Evolutionary conservation across 2,329 filamentous ascomycete genomes (phyloP).

Genomic region (Colletotrichum sp.): DNA sequence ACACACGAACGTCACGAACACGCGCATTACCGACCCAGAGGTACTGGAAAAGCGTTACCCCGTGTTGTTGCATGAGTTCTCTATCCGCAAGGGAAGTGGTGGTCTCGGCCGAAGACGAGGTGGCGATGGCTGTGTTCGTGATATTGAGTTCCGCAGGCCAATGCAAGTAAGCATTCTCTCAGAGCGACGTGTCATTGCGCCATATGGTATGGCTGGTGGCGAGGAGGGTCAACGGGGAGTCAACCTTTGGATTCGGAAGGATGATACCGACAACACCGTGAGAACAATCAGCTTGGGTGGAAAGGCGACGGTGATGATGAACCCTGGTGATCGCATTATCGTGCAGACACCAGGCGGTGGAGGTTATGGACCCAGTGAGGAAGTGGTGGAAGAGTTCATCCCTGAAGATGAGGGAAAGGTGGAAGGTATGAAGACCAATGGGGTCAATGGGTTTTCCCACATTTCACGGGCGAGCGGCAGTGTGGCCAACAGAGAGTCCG

Average conservation of each 20-base stretch:
- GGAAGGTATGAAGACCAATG: not conserved
- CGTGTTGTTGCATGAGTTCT: constrained; percentile 34
- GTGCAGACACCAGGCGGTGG: not conserved
- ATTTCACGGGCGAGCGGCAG: not conserved
- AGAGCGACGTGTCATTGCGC: not conserved
- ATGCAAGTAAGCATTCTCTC: not conserved
- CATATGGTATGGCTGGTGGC: not conserved
- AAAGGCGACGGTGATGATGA: not conserved
- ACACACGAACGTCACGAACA: constrained; percentile 43
- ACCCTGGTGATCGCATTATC: not conserved
- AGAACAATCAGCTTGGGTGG: not conserved
- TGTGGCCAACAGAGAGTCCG: not conserved
- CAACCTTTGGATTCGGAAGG: not conserved
- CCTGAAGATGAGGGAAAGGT: not conserved
- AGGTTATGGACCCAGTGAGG: not conserved
- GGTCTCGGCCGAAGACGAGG: not conserved
- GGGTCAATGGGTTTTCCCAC: not conserved
- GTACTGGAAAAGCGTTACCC: constrained; percentile 40
- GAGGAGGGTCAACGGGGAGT: not conserved
- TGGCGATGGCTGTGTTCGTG: not conserved
- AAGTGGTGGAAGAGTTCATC: not conserved
- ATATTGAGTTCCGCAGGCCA: not conserved
- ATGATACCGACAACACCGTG: not conserved
- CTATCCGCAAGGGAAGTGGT: constrained; percentile 26
- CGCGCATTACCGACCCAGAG: constrained; percentile 40